Conservation (phyloP, 306 rosid species). For the Datisca glomerata region DNA sequence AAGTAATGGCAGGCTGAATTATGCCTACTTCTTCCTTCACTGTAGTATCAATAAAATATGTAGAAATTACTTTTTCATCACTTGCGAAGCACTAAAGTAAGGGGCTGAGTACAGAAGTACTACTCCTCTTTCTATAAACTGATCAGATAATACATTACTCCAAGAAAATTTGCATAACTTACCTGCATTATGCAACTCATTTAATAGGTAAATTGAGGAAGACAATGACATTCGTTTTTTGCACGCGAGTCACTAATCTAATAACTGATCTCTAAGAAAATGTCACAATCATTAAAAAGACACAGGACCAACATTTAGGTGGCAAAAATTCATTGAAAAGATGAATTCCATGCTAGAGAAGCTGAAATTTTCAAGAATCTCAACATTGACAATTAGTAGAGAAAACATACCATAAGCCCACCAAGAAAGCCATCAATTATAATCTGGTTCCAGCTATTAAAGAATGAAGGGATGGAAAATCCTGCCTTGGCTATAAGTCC, state of each 20-base stretch:
- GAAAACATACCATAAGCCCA: slow-evolving; percentile 54
- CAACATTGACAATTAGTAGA: not conserved
- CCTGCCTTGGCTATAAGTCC: slow-evolving; percentile 56
- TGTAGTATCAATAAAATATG: not conserved
- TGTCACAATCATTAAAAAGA: not conserved
- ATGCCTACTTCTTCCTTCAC: too few relatives aligned
- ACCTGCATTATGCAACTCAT: too few relatives aligned
- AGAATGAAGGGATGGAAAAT: slow-evolving; percentile 54
- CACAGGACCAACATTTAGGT: not conserved
- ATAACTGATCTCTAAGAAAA: not conserved
- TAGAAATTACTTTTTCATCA: not conserved
- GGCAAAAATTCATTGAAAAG: not conserved
- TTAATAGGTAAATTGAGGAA: too few relatives aligned
- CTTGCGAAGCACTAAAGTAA: too few relatives aligned
- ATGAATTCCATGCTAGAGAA: not conserved
- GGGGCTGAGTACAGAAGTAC: too few relatives aligned
- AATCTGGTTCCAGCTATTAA: slow-evolving; percentile 59
- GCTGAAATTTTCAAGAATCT: not conserved
- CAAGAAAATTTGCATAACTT: too few relatives aligned
- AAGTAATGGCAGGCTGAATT: too few relatives aligned
- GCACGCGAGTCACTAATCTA: not conserved
- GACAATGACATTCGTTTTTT: not conserved
- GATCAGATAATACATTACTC: too few relatives aligned
- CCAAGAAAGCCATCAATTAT: slow-evolving; percentile 61
- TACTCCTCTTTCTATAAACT: too few relatives aligned